Base-by-base conservation (phyloP, 2,329 filamentous ascomycete genomes). In the Ciborinia camelliae region DNA sequence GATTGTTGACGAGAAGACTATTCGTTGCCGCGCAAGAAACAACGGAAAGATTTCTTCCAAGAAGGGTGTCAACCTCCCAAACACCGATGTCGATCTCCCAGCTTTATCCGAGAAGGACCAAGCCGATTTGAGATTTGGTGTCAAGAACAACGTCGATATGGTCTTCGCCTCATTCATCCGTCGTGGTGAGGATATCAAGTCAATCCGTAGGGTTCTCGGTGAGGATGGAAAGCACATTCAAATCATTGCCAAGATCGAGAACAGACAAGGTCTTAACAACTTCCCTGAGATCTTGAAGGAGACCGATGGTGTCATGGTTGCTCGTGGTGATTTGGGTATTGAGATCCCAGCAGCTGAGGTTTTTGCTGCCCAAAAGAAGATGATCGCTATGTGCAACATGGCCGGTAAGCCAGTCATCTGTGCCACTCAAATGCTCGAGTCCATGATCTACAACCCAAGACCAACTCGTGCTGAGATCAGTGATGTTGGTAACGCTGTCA, bases 201-300 rank as follows among this genome's bases (percentile, higher is more conserved):
- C 93, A 75, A 99, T 99, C 79, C 94, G 95, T 72, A 85, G 90
- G 71, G 90, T 98, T 68, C 88, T 99, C 61, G 95, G 95, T 68
- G 86, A 92, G 76, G 90, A 96, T 52, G 95, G 95, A 79, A 92
- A 90, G 81, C 89, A 96, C 79, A 97, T 99, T 75, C 94, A 99
- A 84, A 97, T 99, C 82, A 98, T 99, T 78, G 90, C 95, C 86
- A 99, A 99, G 90, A 97, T 99, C 73, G 95, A 99, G 87, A 99
- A 99, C 85, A 91, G 97, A 80, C 95, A 99, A 82, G 95, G 95
- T 81, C 90, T 99, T 71, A 98, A 99, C 89, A 99, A 99, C 86
- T 99, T 99, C 79, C 88, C 90, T 74, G 94, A 98, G 82, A 99
- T 99, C 75, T 88, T 99, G 67, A 85, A 87, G 76, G 92, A 93